Percentiles rank a stretch among this genome's conserved stretches.
Conservation (phyloP, 2,329 filamentous ascomycete species). For the Cercospora zeina region DNA sequence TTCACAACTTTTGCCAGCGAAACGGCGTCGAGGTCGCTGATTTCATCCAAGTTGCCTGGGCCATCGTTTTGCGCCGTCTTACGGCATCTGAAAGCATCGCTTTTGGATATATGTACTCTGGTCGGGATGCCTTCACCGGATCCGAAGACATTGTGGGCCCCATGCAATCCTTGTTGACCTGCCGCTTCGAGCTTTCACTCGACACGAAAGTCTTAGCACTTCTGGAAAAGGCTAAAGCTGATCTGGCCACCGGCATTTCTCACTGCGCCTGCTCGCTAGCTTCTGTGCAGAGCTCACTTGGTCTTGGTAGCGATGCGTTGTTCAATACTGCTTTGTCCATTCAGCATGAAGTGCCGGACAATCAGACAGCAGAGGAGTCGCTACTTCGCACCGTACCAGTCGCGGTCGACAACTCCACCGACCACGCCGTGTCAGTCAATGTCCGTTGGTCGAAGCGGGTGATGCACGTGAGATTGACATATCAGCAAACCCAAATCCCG, state of each 20-base stretch:
- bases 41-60: not conserved
- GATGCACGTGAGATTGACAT: not conserved
- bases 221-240: not conserved
- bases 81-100: not conserved
- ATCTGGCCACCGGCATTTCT: not conserved
- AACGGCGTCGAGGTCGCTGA: not conserved
- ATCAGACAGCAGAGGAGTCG: not conserved
- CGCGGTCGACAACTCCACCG: not conserved
- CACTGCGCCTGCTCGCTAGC: not conserved
- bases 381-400: not conserved
- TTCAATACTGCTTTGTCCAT: not conserved
- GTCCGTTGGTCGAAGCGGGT: not conserved
- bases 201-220: not conserved
- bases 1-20: not conserved
- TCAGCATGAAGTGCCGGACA: not conserved
- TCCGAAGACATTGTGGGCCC: not conserved
- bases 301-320: not conserved
- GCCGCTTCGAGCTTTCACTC: not conserved
- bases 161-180: not conserved
- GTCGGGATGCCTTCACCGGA: not conserved
- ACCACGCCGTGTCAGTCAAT: not conserved
- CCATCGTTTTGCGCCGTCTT: not conserved
- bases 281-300: not conserved
- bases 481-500: not conserved
- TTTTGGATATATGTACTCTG: not conserved